Conservation (phyloP, 805 yeast species). For the Ogataea neopini region DNA sequence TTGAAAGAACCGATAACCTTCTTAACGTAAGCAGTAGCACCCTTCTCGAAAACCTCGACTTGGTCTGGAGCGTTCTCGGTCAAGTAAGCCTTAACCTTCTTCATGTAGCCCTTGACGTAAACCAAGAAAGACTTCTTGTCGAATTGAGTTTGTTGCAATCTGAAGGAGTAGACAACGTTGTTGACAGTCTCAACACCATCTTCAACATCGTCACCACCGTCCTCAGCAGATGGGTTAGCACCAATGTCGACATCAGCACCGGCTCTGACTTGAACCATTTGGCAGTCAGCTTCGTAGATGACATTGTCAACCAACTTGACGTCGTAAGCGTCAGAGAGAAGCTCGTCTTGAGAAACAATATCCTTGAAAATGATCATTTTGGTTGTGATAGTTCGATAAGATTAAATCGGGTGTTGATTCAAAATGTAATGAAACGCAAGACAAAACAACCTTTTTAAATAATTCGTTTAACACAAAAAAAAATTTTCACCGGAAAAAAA, state of each 20-base stretch:
- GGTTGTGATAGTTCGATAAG: background rate
- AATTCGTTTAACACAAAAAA: slow-evolving; percentile 8
- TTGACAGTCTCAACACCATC: slow-evolving; percentile 89
- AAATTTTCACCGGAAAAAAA: slow-evolving; percentile 10
- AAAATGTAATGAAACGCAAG: background rate
- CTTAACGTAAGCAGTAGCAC: slow-evolving; percentile 95
- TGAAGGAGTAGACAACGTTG: slow-evolving; percentile 98
- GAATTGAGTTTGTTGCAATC: slow-evolving; percentile 92
- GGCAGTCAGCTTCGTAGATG: slow-evolving; percentile 96
- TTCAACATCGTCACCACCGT: slow-evolving; percentile 77
- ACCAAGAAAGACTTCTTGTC: slow-evolving; percentile 97
- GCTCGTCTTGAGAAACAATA: slow-evolving; percentile 92
- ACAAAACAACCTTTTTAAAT: slow-evolving; percentile 4
- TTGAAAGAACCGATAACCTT: slow-evolving; percentile 93
- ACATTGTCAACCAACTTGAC: slow-evolving; percentile 81
- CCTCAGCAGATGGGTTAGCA: slow-evolving; percentile 99
- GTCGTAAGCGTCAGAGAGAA: slow-evolving; percentile 96
- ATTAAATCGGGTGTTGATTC: background rate
- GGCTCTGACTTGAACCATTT: slow-evolving; percentile 78
- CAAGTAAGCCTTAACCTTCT: slow-evolving; percentile 86
- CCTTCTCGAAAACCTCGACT: slow-evolving; percentile 90
- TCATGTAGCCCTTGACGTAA: slow-evolving; percentile 99
- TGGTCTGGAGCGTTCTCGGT: slow-evolving; percentile 88
- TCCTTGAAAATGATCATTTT: slow-evolving; percentile 57
- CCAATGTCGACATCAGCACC: slow-evolving; percentile 97